Conservation (phyloP, 148 eudicot species). For the Spergularia marina region DNA sequence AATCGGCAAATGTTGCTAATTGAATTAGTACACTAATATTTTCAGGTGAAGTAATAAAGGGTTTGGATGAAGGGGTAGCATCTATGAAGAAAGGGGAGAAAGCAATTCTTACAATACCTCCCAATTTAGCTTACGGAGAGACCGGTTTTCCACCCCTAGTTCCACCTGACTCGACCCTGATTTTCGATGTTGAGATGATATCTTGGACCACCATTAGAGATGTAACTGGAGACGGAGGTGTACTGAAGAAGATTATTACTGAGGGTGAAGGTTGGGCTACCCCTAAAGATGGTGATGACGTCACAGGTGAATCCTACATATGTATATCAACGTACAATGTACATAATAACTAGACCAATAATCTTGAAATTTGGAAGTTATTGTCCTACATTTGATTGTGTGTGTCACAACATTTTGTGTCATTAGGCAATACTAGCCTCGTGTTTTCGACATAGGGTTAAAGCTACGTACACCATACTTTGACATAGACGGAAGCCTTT, state of each 20-base stretch:
- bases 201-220: slow-evolving; percentile 53
- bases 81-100: slow-evolving; percentile 69
- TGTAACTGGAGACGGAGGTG: slow-evolving; percentile 55
- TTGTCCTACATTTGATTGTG: too few relatives aligned
- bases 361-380: background rate
- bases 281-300: slow-evolving; percentile 60
- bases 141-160: slow-evolving; percentile 48
- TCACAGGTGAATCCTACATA: slow-evolving; percentile 33
- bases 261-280: slow-evolving; percentile 63
- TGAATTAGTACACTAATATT: background rate
- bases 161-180: slow-evolving; percentile 56
- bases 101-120: slow-evolving; percentile 52
- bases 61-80: slow-evolving; percentile 56
- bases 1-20: background rate
- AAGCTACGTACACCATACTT: too few relatives aligned
- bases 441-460: too few relatives aligned
- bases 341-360: background rate
- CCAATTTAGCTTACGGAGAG: slow-evolving; percentile 54
- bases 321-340: background rate
- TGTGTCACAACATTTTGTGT: too few relatives aligned
- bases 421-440: too few relatives aligned
- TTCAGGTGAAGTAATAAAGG: slow-evolving; percentile 54
- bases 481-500: too few relatives aligned
- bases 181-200: slow-evolving; percentile 56
- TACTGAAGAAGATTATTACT: slow-evolving; percentile 44